Percentiles rank a stretch among this genome's conserved stretches.
These are phyloP conservation scores for Thalassiosira gravida DNA, from an alignment of 352 stramenopile species.

Conservation along the genomic window DNA sequence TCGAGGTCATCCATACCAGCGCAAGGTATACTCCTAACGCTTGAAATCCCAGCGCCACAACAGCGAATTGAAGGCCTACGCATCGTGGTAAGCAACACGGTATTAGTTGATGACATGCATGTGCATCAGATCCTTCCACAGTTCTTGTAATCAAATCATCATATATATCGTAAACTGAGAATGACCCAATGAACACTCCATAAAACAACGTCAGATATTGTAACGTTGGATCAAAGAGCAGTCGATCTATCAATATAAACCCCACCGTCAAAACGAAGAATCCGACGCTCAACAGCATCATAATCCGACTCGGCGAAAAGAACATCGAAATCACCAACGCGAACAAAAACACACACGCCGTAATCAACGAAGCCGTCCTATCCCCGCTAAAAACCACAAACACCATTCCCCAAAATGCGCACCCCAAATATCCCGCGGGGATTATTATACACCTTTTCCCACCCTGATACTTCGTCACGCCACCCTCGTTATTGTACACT, in stretches of 20 bases:
- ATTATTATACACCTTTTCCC: slow-evolving; percentile 75
- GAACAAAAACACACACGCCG: slow-evolving; percentile 53
- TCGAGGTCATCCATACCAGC: slow-evolving; percentile 67
- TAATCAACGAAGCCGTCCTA: slow-evolving; percentile 54
- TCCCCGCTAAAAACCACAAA: slow-evolving; percentile 79
- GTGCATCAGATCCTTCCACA: slow-evolving; percentile 57
- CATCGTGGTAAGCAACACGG: slow-evolving; percentile 57
- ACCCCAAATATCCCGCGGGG: slow-evolving; percentile 81
- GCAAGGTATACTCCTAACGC: slow-evolving; percentile 65
- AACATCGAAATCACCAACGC: slow-evolving; percentile 72
- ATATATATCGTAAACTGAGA: slow-evolving; percentile 81
- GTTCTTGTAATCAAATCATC: slow-evolving; percentile 65
- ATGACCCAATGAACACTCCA: slow-evolving; percentile 72
- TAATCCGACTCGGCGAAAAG: slow-evolving; percentile 70
- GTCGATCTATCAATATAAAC: slow-evolving; percentile 73
- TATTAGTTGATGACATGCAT: slow-evolving; percentile 64
- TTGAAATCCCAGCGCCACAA: slow-evolving; percentile 65
- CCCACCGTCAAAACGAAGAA: slow-evolving; percentile 65
- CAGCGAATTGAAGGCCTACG: slow-evolving; percentile 69
- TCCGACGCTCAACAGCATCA: slow-evolving; percentile 68
- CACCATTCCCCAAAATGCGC: slow-evolving; percentile 75
- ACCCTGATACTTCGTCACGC: slow-evolving; percentile 73
- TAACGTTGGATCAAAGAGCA: slow-evolving; percentile 68
- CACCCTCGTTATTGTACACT: slow-evolving; percentile 77
- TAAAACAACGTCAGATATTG: slow-evolving; percentile 80